Evolutionary conservation across 257 asterid genomes (phyloP), one percentile per base, ranked within the genome.

Genomic region (Forsythia viridissima): DNA sequence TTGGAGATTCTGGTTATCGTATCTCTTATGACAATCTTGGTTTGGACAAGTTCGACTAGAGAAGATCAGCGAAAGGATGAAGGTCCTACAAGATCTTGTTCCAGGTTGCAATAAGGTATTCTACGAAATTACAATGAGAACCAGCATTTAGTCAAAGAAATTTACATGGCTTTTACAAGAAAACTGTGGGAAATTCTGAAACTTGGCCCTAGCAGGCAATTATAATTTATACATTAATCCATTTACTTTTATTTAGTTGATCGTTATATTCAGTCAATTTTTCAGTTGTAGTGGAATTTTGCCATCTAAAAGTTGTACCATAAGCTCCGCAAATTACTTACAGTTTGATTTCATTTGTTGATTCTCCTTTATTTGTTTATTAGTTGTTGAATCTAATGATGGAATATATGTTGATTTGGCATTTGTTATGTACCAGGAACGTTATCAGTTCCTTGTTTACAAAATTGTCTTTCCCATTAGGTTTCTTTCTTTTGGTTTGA

Each of bases 361-460:
- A 80, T 61, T 36, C 36, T 73, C 13, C 48, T 77, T 77, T 48
- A 37, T 76, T 44, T 78, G n/a, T 81, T 69, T 63, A 75, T 76
- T 86, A 92, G 94, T 92, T 84, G 87, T 89, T 81, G 94, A 87
- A 82, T 82, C 94, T 55, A 89, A 87, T 83, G 96, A 88, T 71
- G 97, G 93, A 82, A 88, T 92, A 80, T 89, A 96, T 4, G 97
- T 92, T 73, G 92, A 96, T 13, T 77, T 96, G 78, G 96, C 96
- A 76, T 92, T 91, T 78, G 86, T 94, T 79, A 93, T 86, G 72
- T 92, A 90, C 75, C 97, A 90, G 82, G 90, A 91, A 91, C 96
- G 97, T 91, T 76, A 57, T 10, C 59, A 59, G 42, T 78, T 52
- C 63, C 71, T 38, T 20, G 6, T 52, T 74, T 70, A 63, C 40